These are phyloP conservation scores for Pyropia haitanensis DNA, from an alignment of 23 red algal genomes.

Conservation along the genomic window DNA sequence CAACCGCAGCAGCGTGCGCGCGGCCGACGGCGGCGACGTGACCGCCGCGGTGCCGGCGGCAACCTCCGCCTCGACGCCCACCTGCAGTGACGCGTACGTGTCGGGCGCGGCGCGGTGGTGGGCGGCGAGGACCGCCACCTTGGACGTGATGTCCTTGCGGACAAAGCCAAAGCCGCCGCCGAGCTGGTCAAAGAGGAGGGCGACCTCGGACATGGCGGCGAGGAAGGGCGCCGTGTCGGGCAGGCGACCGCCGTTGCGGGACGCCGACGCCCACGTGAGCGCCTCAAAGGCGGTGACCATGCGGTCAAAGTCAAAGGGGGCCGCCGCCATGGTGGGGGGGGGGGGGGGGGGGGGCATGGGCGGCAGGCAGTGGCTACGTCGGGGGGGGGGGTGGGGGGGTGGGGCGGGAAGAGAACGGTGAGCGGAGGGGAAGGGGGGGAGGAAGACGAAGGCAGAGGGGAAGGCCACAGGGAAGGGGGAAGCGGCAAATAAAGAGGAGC, in stretches of 20 bases:
- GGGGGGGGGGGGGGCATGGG: conserved; percentile 2
- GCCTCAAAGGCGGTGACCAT: conserved; percentile 54
- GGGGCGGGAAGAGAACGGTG: neutral
- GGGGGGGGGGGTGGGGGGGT: neutral
- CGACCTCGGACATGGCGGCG: conserved; percentile 43
- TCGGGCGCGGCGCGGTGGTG: conserved; percentile 6
- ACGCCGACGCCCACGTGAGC: neutral
- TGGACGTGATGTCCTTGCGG: conserved; percentile 51
- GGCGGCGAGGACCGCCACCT: conserved; percentile 28
- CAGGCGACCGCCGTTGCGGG: neutral
- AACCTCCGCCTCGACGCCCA: conserved; percentile 13
- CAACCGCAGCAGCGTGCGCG: conserved; percentile 55
- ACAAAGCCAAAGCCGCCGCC: conserved; percentile 79
- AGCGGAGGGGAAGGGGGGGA: neutral
- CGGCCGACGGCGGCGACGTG: conserved; percentile 5
- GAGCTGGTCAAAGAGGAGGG: conserved; percentile 55
- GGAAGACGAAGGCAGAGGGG: neutral
- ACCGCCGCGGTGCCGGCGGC: neutral
- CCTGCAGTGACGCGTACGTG: conserved; percentile 3
- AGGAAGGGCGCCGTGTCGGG: conserved; percentile 52
- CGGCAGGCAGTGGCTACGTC: neutral
- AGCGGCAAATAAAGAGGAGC: neutral
- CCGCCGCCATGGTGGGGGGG: neutral
- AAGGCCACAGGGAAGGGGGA: neutral
- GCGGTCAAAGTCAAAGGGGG: conserved; percentile 52